Evolutionary conservation across 352 stramenopile genomes (phyloP), one percentile per base, ranked within the genome.

Genomic region (Phytophthora pisi): DNA sequence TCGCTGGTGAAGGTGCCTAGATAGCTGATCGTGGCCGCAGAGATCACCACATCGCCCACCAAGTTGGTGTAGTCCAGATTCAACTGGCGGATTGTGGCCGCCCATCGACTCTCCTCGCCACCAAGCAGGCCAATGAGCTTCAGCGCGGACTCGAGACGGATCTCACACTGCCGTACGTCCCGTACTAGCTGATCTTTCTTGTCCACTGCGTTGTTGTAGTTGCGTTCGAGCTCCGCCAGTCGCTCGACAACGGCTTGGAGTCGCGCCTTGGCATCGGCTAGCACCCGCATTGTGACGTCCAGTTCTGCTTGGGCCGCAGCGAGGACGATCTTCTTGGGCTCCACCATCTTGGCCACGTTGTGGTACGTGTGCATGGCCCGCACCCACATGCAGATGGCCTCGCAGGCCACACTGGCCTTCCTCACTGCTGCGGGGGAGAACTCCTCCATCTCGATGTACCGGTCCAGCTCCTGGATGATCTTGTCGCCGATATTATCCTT

Each of bases 321-420:
- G 1, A 98, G 73, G 7, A 93, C 86, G 9, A 95, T 66, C 34
- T 96, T 95, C 85, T 98, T 98, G 0, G 93, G 93, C 51, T 97
- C 93, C n/a, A 98, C 93, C 66, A 96, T 86, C 50, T 96, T 91
- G 4, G 92, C 90, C 2, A 98, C 87, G 30, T 92, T 94, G 71
- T 98, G 81, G 70, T 97, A 98, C 47, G 89, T 97, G 76, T 97
- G 89, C 93, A 98, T 98, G 8, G 93, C 93, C 10, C 92, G 85
- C 8, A 96, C 90, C 93, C 93, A 98, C 90, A 98, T 96, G 59
- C 93, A 98, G 66, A 98, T 97, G 4, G 93, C 93, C 53, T 96
- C 92, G 53, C 93, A 98, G 1, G 93, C 93, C 4, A 93, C 88
- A 43, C 90, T 97, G 2, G 92, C 92, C 63, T 97, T 98, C 30